Evolutionary conservation across 345 rosid genomes (phyloP).

Genomic region (Salix caprea): DNA sequence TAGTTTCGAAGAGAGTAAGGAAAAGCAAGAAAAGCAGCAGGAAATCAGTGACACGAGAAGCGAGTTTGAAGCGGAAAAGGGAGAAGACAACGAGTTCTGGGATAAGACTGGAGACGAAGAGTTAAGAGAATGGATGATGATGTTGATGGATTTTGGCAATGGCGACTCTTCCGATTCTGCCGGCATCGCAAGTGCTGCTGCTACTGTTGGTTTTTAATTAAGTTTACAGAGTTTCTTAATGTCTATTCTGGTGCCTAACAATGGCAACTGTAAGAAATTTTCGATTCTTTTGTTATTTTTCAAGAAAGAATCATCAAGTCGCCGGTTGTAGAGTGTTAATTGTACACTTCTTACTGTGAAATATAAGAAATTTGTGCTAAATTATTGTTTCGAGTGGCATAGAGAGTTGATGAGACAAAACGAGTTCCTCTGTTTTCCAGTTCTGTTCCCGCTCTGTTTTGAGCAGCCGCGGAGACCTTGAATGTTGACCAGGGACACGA

Average conservation of each 20-base stretch:
- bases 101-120: constrained; percentile 38
- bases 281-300: not conserved
- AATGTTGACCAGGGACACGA: not conserved
- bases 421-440: not conserved
- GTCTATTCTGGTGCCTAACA: not conserved
- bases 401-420: not conserved
- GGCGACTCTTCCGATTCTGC: constrained; percentile 65
- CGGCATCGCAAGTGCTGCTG: constrained; percentile 24
- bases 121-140: constrained; percentile 44
- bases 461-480: not conserved
- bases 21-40: not conserved
- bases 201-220: not conserved
- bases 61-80: not conserved
- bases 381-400: not conserved
- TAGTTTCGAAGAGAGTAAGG: constrained; percentile 14
- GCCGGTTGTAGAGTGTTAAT: not conserved
- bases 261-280: not conserved
- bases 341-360: not conserved
- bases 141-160: constrained; percentile 53
- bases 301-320: not conserved
- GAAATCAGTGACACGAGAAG: not conserved
- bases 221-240: not conserved
- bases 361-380: not conserved
- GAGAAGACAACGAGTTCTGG: constrained; percentile 25
- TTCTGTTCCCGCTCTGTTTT: not conserved